phyloP scores from a whole-genome alignment of 768 basidiomycete species.

The Lyophyllum shimeji region DNA sequence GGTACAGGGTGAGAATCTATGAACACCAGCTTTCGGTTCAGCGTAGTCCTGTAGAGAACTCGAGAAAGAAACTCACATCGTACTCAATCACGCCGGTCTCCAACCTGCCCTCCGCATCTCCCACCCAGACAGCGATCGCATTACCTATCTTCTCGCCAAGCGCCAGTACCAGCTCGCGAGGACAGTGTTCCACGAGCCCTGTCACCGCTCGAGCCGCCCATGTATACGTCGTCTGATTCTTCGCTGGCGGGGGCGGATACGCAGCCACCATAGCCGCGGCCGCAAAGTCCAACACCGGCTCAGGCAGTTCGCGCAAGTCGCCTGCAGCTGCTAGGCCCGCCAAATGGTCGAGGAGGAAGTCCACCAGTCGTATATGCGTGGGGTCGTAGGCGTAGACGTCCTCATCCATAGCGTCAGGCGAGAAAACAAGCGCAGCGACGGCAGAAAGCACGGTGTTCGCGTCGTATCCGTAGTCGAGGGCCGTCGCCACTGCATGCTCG shows the following conservation, averaged over 20 bases:
- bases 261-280: conserved; percentile 57
- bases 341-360: conserved; percentile 57
- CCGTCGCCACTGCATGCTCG: conserved; percentile 48
- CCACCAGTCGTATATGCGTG: conserved; percentile 49
- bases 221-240: conserved; percentile 49
- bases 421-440: conserved; percentile 38
- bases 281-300: conserved; percentile 54
- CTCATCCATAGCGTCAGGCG: conserved; percentile 23
- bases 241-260: conserved; percentile 61
- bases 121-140: conserved; percentile 61
- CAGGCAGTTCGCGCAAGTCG: conserved; percentile 54
- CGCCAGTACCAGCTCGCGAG: conserved; percentile 20
- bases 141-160: conserved; percentile 36
- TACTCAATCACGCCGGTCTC: conserved; percentile 53
- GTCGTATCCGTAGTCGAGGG: conserved; percentile 61
- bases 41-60: too few relatives aligned
- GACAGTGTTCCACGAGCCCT: conserved; percentile 54
- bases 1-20: conserved; percentile 65
- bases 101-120: conserved; percentile 55
- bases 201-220: conserved; percentile 65
- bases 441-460: conserved; percentile 51
- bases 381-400: conserved; percentile 4
- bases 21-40: neutral
- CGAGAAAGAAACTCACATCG: conserved; percentile 44
- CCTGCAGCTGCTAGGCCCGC: conserved; percentile 31